Base-by-base conservation (phyloP, 805 yeast genomes). In the Komagataella phaffii region DNA sequence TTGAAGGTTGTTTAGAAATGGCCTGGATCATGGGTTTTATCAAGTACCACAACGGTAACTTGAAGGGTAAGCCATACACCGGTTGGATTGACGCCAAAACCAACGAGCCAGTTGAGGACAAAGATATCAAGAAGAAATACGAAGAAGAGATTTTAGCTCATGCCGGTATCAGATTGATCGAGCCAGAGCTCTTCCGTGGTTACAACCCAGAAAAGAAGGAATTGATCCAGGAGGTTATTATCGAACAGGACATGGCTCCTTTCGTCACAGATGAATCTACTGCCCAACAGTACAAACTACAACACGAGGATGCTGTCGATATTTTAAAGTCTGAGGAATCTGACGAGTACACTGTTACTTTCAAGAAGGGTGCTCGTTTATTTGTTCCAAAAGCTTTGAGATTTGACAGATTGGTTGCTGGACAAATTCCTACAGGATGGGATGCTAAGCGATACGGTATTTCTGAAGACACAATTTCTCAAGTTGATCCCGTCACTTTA, bases 21-120 rank as follows among this genome's bases (percentile, higher is more conserved):
- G 98, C 99, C 49, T 93, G 98, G 97, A 90, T 93, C 61, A 93
- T 93, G 98, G 97, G 97, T 59, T 79, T 86, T 65, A 90, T 93
- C 73, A 88, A 88, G 72, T 93, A 93, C 74, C 93, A 87, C 74
- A 87, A 88, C 59, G 98, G 96, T 73, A 76, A 76, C 66, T 75
- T 87, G 64, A 88, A 88, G 79, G 90, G 90, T 64, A 82, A 83
- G 67, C 91, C 89, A 62, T 90, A 90, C 75, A 76, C 93, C 49
- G 98, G 98, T 61, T 93, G 99, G 99, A 87, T 91, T 60, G 99
- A 93, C 66, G 82, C 96, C 57, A 90, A 91, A 78, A 81, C 96
- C 55, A 82, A 79, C 59, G 82, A 80, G 63, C 97, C 96, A 44
- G 95, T 93, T 54, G 98, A 88, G 57, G 99, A 93, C 69, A 84